These are phyloP conservation scores for Paramecium bursaria DNA, from an alignment of 73 alveolate genomes.

Conservation along the genomic window DNA sequence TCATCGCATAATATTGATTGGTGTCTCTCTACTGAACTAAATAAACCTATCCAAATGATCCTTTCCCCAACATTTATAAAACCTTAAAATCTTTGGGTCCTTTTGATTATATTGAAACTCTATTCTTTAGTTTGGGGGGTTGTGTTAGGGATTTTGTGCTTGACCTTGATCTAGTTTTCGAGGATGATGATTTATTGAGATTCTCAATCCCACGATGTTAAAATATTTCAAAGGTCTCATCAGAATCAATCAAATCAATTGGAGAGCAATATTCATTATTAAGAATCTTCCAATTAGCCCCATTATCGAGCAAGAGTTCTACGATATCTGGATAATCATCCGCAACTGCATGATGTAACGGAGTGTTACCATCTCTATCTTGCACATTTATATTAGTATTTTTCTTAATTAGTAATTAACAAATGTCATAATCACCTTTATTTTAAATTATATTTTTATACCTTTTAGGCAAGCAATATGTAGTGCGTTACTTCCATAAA, in stretches of 20 bases:
- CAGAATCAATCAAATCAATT: neutral
- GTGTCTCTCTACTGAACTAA: slow-evolving; percentile 79
- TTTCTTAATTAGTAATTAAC: slow-evolving; percentile 34
- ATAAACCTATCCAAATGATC: slow-evolving; percentile 94
- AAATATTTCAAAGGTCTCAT: neutral
- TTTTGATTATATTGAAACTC: slow-evolving; percentile 40
- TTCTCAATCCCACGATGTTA: slow-evolving; percentile 13
- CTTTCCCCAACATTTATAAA: slow-evolving; percentile 85
- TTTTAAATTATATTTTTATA: neutral
- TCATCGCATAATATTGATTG: slow-evolving; percentile 88
- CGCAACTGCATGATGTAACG: slow-evolving; percentile 61
- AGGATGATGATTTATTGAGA: neutral
- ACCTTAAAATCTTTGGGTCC: slow-evolving; percentile 79
- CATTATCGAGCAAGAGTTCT: slow-evolving; percentile 51
- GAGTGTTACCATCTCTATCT: slow-evolving; percentile 73
- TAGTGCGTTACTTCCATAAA: slow-evolving; percentile 66
- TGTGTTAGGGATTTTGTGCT: neutral
- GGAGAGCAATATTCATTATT: slow-evolving; percentile 3
- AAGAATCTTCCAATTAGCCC: neutral
- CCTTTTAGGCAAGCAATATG: slow-evolving; percentile 76
- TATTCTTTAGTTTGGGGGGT: neutral
- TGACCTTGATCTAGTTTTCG: slow-evolving; percentile 1
- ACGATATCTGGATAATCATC: slow-evolving; percentile 29
- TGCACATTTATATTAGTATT: slow-evolving; percentile 66
- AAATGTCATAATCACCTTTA: slow-evolving; percentile 56